These are phyloP conservation scores for Paramecium sexaurelia DNA, from an alignment of 73 alveolate genomes.

Conservation along the genomic window DNA sequence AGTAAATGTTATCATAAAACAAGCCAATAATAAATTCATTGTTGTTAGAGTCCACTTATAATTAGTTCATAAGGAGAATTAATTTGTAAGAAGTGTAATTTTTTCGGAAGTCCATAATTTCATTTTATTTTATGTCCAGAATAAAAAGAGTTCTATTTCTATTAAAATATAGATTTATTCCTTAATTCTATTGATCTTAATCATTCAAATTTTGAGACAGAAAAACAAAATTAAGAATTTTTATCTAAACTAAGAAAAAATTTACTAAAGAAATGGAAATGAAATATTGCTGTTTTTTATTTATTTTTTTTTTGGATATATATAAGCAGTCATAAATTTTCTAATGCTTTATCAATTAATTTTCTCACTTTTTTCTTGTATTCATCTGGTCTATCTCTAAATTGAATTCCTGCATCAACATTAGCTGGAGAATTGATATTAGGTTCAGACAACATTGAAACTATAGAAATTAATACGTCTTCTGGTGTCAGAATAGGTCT, in stretches of 20 bases:
- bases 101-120: background rate
- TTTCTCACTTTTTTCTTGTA: slow-evolving; percentile 89
- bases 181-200: background rate
- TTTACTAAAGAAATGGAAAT: background rate
- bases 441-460: slow-evolving; percentile 93
- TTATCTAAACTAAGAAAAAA: background rate
- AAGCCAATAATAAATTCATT: background rate
- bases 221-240: background rate
- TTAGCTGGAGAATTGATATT: slow-evolving; percentile 93
- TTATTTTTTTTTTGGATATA: background rate
- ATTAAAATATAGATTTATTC: background rate
- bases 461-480: slow-evolving; percentile 81
- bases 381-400: slow-evolving; percentile 78
- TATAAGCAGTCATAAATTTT: slow-evolving; percentile 72
- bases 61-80: background rate
- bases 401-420: slow-evolving; percentile 88
- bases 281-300: background rate
- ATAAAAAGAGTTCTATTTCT: background rate
- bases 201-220: background rate
- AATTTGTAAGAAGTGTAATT: background rate
- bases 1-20: slow-evolving; percentile 18
- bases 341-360: slow-evolving; percentile 83
- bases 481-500: slow-evolving; percentile 93
- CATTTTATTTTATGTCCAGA: background rate
- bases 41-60: background rate